phyloP scores from a whole-genome alignment of 805 yeast genomes.

The Kodamaea restingae region DNA sequence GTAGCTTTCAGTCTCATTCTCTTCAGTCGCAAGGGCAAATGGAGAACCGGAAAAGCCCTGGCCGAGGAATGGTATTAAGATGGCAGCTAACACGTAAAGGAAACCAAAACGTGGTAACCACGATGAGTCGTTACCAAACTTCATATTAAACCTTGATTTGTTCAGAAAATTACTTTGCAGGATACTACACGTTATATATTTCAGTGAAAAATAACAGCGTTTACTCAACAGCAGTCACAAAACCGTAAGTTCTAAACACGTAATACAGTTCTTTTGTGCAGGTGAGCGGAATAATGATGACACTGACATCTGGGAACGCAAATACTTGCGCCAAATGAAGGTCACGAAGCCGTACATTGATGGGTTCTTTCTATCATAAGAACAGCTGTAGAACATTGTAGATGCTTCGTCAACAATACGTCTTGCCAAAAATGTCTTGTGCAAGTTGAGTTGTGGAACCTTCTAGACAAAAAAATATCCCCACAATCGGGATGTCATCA shows the following conservation, averaged over 20 bases:
- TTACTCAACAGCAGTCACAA: neutral
- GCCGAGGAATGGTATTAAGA: slow-evolving; percentile 36
- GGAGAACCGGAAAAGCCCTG: slow-evolving; percentile 15
- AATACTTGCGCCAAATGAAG: too few relatives aligned
- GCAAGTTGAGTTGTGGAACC: too few relatives aligned
- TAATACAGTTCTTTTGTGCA: slow-evolving; percentile 5
- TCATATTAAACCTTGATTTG: slow-evolving; percentile 7
- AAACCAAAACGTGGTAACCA: slow-evolving; percentile 18
- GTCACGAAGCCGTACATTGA: too few relatives aligned
- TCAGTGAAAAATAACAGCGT: slow-evolving; percentile 3
- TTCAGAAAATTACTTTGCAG: neutral
- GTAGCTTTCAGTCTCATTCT: slow-evolving; percentile 38
- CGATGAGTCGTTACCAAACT: slow-evolving; percentile 8
- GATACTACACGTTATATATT: slow-evolving; percentile 5
- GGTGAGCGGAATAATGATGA: neutral
- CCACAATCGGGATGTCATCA: neutral
- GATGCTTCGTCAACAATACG: too few relatives aligned
- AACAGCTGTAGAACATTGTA: too few relatives aligned
- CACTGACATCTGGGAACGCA: too few relatives aligned
- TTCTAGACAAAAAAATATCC: slow-evolving; percentile 4
- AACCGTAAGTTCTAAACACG: slow-evolving; percentile 4
- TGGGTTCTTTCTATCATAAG: too few relatives aligned
- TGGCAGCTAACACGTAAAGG: slow-evolving; percentile 31
- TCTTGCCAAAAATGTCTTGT: too few relatives aligned
- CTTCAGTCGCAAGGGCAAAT: slow-evolving; percentile 22